Conservation (phyloP, 352 stramenopile genomes). For the Phytophthora quininea region DNA sequence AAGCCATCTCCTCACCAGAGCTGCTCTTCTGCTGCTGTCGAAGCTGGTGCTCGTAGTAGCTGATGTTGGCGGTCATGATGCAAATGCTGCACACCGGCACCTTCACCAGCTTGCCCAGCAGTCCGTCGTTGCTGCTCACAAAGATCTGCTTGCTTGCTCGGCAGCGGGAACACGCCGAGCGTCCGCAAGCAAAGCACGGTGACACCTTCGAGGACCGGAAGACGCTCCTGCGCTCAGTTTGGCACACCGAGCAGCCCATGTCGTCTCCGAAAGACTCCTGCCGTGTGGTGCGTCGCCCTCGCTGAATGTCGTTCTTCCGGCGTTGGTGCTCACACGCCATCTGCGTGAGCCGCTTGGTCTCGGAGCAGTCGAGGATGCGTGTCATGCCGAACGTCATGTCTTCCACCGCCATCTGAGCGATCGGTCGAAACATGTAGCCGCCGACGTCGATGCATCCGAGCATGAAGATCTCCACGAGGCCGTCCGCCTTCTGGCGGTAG, state of each 20-base stretch:
- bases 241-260: slow-evolving; percentile 33
- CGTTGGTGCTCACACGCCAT: slow-evolving; percentile 47
- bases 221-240: slow-evolving; percentile 38
- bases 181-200: slow-evolving; percentile 50
- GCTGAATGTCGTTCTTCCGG: slow-evolving; percentile 31
- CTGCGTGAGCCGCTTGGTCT: slow-evolving; percentile 51
- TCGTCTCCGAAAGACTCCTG: slow-evolving; percentile 19
- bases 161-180: slow-evolving; percentile 48
- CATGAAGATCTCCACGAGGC: slow-evolving; percentile 58
- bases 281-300: slow-evolving; percentile 17
- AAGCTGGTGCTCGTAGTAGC: slow-evolving; percentile 38
- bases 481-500: slow-evolving; percentile 47
- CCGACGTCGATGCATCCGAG: slow-evolving; percentile 43
- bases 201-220: slow-evolving; percentile 50
- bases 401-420: slow-evolving; percentile 38
- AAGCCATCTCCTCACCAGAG: slow-evolving; percentile 29
- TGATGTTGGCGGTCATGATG: slow-evolving; percentile 43
- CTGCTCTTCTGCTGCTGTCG: slow-evolving; percentile 34
- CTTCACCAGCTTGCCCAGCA: slow-evolving; percentile 47
- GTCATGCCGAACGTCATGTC: slow-evolving; percentile 45
- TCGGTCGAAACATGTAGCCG: slow-evolving; percentile 38
- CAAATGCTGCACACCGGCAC: slow-evolving; percentile 43
- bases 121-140: slow-evolving; percentile 39
- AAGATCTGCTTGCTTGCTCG: slow-evolving; percentile 52
- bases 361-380: slow-evolving; percentile 43